A percentile compares a stretch with the other conserved stretches of the same genome.
Evolutionary conservation across 352 stramenopile genomes (phyloP).

Genomic region (Aphanomyces euteiches): DNA sequence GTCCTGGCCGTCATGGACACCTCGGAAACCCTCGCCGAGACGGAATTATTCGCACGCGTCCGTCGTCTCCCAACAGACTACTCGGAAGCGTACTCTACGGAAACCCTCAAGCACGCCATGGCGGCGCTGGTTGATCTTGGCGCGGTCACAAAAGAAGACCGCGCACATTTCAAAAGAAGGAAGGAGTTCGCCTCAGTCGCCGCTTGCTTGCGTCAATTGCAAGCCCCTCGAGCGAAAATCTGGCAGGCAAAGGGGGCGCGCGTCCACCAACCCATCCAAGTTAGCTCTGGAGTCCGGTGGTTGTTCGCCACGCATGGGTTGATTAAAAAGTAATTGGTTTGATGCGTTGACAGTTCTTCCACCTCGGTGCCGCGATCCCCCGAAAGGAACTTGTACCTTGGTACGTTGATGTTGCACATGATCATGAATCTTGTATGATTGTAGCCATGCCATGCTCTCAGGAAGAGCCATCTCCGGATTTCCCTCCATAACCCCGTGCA

Average conservation of each 20-base stretch:
- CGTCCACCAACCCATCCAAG: not conserved
- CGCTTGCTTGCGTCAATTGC: not conserved
- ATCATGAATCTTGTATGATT: no score
- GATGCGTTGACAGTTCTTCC: no score
- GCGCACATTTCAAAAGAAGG: not conserved
- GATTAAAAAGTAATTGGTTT: no score
- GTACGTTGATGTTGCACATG: no score
- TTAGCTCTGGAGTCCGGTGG: no score
- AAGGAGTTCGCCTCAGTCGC: no score
- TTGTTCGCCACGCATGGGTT: no score
- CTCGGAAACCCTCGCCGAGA: not conserved
- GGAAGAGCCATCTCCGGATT: not conserved
- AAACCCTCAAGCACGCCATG: slow-evolving; percentile 19
- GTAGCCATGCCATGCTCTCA: no score
- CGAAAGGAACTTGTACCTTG: no score
- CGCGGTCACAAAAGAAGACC: not conserved
- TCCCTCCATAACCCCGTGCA: not conserved
- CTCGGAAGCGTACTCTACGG: not conserved
- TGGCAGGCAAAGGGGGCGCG: not conserved
- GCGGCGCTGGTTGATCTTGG: slow-evolving; percentile 1
- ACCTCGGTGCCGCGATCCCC: no score
- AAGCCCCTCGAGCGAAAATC: not conserved
- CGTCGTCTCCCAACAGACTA: not conserved
- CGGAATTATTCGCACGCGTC: not conserved
- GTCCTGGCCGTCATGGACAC: slow-evolving; percentile 2